Base-by-base conservation (phyloP, 2,329 filamentous ascomycete genomes). In the Dactylellina haptotyla region DNA sequence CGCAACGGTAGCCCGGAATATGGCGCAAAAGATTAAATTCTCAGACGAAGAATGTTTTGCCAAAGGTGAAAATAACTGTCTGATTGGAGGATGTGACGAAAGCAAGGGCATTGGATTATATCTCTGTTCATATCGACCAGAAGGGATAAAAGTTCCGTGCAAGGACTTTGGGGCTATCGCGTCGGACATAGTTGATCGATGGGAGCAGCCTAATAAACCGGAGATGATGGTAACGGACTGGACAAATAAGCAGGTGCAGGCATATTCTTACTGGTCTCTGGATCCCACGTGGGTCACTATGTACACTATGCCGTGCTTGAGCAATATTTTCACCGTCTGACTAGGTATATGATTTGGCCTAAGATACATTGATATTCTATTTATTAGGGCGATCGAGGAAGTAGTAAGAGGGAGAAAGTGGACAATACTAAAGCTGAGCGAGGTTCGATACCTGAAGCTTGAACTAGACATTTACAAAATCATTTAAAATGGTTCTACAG, bases 251-350 rank as follows among this genome's bases (percentile, higher is more conserved):
- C 16, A 37, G 28, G 64, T 69, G 8, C 64, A 69, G 25, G 56
- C 64, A 34, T 61, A 69, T 62, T 53, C 56, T 20, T 69, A 56
- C 32, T 56, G 39, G 45, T 62, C 64, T 16, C 46, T 61, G 23
- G 64, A 69, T 43, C 28, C 56, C 9, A 69, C 26, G n/a, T 69
- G 46, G 56, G 48, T 41, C n/a, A 53, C 45, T 2, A 50, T 69
- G 64, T 69, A 30, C 20, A 62, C 64, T 3, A 69, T 56, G 56
- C 56, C 64, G 1, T 62, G 56, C 25, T 37, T 69, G 39, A 23
- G 4, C 1, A 9, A 43, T 8, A 43, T 39, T 30, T 37, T 51
- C 2, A 16, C 16, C 4, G 23, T 37, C 3, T 53, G 20, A 34
- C 4, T 20, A n/a, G n/a, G n/a, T n/a, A n/a, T n/a, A n/a, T n/a